These are phyloP conservation scores for Asterionellopsis glacialis DNA, from an alignment of 108 stramenopile genomes.

Conservation along the genomic window DNA sequence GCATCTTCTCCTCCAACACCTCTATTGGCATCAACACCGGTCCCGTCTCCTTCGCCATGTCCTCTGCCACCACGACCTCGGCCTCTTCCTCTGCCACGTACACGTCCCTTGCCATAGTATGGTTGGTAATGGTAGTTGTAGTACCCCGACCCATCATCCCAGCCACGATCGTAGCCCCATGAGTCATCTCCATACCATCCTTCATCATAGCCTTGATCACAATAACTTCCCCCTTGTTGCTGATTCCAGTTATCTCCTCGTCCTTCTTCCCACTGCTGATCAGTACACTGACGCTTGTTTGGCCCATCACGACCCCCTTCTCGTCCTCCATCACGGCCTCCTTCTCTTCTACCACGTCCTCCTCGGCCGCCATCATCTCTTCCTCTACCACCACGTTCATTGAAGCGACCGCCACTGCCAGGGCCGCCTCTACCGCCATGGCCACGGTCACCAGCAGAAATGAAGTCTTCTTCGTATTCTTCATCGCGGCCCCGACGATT, in stretches of 20 bases:
- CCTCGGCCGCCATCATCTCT: conserved; percentile 13
- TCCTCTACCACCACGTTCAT: neutral
- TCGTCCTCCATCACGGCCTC: too few relatives aligned
- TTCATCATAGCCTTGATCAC: conserved; percentile 6
- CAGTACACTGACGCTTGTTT: neutral
- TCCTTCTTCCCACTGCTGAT: neutral
- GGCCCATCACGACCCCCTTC: too few relatives aligned
- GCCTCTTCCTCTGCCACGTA: conserved; percentile 12
- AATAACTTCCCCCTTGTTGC: neutral
- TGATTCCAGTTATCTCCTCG: neutral
- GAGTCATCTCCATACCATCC: neutral
- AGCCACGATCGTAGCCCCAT: neutral
- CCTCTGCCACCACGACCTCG: conserved; percentile 9
- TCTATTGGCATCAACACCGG: neutral
- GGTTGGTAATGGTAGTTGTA: conserved; percentile 7
- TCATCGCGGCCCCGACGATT: conserved; percentile 5
- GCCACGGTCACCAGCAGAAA: neutral
- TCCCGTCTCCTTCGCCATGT: neutral
- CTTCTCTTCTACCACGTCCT: neutral
- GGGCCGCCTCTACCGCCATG: conserved; percentile 12
- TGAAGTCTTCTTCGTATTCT: neutral
- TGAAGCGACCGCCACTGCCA: too few relatives aligned
- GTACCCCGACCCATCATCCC: neutral
- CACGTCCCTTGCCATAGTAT: conserved; percentile 9
- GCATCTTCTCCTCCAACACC: neutral